Evolutionary conservation across 139 green algal genomes (phyloP).

Genomic region (Coccomyxa sp.): DNA sequence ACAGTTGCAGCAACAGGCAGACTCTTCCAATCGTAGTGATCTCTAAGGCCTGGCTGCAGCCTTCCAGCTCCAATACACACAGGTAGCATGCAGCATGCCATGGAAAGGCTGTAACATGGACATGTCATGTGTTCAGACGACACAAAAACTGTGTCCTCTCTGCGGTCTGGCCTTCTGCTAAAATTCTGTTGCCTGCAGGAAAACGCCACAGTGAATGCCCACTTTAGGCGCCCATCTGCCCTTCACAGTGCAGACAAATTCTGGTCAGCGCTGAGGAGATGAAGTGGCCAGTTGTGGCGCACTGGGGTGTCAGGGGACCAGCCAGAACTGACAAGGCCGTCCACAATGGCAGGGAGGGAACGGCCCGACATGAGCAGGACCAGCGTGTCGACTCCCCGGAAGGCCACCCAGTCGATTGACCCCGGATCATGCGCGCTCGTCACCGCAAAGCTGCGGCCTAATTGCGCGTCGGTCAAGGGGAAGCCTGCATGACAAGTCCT

Average conservation of each 20-base stretch:
- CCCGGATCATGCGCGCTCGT: conserved; percentile 48
- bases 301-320: conserved; percentile 31
- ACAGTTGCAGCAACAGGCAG: not conserved
- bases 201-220: no score
- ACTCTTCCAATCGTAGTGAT: no score
- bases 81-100: not conserved
- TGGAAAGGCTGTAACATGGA: not conserved
- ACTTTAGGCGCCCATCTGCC: no score
- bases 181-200: no score
- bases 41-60: no score
- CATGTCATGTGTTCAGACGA: not conserved
- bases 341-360: conserved; percentile 29
- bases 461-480: conserved; percentile 53
- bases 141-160: not conserved
- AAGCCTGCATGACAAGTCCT: conserved; percentile 39
- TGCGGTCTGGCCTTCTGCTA: no score
- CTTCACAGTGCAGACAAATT: no score
- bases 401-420: conserved; percentile 41
- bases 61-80: not conserved
- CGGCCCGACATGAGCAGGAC: conserved; percentile 70
- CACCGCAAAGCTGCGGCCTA: conserved; percentile 52
- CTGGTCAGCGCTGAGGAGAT: no score
- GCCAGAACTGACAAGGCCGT: conserved; percentile 23
- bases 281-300: not conserved
- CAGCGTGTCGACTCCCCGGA: conserved; percentile 49